Evolutionary conservation across 441 rosid species (phyloP).

Genomic region (Capsella rubella): DNA sequence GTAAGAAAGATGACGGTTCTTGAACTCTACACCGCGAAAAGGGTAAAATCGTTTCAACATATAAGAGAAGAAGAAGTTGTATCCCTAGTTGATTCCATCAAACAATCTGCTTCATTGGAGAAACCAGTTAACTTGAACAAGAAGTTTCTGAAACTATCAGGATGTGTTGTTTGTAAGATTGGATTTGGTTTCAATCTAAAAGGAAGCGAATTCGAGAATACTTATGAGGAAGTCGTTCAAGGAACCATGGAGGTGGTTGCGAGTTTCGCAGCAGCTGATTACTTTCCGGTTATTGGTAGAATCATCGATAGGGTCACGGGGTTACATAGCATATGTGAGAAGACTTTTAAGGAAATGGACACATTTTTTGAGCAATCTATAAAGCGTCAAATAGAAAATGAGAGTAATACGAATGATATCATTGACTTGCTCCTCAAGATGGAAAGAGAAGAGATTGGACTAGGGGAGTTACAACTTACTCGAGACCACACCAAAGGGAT

Average conservation of each 20-base stretch:
- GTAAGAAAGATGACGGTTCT: constrained; percentile 34
- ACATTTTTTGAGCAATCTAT: constrained; percentile 33
- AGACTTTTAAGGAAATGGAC: constrained; percentile 25
- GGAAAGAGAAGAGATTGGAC: constrained; percentile 30
- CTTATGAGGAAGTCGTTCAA: constrained; percentile 28
- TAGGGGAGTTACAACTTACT: constrained; percentile 32
- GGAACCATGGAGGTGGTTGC: constrained; percentile 31
- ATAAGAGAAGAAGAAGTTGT: constrained; percentile 35
- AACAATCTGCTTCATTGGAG: constrained; percentile 24
- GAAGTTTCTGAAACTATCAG: constrained; percentile 18
- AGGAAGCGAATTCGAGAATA: constrained; percentile 30
- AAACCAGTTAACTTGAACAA: constrained; percentile 22
- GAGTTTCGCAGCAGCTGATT: constrained; percentile 33
- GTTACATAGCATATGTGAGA: constrained; percentile 31
- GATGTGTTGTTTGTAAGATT: constrained; percentile 35
- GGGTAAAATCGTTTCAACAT: constrained; percentile 37
- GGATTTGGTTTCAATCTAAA: constrained; percentile 31
- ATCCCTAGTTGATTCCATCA: constrained; percentile 12
- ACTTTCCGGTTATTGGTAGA: constrained; percentile 22
- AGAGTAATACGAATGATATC: constrained; percentile 24
- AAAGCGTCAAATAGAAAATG: constrained; percentile 24
- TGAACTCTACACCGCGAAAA: constrained; percentile 37
- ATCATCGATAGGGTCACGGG: constrained; percentile 30
- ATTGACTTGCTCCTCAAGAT: constrained; percentile 32
- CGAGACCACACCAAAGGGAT: constrained; percentile 37